phyloP scores from a whole-genome alignment of 805 yeast species.

The Hanseniaspora jakobsenii region DNA sequence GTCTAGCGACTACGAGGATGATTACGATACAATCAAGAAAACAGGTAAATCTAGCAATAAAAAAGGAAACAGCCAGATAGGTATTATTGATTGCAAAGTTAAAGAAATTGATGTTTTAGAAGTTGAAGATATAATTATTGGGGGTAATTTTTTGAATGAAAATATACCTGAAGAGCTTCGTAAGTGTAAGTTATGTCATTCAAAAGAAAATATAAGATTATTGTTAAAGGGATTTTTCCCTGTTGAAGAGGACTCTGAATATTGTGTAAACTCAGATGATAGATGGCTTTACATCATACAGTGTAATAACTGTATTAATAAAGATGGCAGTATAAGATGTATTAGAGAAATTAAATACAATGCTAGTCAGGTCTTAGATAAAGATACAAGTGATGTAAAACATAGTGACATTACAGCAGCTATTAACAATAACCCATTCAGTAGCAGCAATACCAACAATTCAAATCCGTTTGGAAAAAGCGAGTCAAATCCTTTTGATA shows the following conservation, averaged over 20 bases:
- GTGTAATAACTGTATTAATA: constrained; percentile 61
- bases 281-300: constrained; percentile 71
- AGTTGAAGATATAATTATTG: constrained; percentile 63
- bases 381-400: constrained; percentile 35
- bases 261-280: constrained; percentile 50
- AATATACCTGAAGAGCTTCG: constrained; percentile 39
- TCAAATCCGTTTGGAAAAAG: constrained; percentile 26
- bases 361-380: constrained; percentile 34
- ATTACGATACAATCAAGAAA: constrained; percentile 14
- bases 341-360: constrained; percentile 65
- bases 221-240: constrained; percentile 75
- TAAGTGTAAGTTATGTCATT: constrained; percentile 54
- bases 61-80: constrained; percentile 37
- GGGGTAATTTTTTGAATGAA: constrained; percentile 37
- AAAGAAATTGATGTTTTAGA: constrained; percentile 36
- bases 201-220: constrained; percentile 42
- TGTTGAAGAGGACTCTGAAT: constrained; percentile 33
- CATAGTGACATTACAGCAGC: constrained; percentile 16
- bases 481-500: constrained; percentile 22
- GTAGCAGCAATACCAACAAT: constrained; percentile 25
- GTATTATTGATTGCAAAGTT: constrained; percentile 53
- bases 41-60: constrained; percentile 23
- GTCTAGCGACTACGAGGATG: constrained; percentile 21
- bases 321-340: constrained; percentile 59
- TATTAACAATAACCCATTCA: constrained; percentile 32